Conservation (phyloP, 2,329 filamentous ascomycete species). For the Ceratocystis alfenasii region DNA sequence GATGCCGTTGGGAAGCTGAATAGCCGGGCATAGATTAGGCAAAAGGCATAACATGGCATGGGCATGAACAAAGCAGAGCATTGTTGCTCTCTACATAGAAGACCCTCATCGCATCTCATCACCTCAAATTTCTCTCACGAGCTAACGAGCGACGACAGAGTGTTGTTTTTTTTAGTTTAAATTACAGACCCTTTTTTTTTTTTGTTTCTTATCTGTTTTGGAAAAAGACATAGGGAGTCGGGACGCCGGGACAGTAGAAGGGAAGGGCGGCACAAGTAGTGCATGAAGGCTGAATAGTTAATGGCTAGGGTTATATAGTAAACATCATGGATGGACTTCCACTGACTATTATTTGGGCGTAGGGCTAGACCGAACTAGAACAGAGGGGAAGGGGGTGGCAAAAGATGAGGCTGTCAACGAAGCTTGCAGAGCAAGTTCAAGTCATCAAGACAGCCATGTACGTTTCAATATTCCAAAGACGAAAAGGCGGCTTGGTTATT, state of each 20-base stretch:
- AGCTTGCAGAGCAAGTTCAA: too few relatives aligned
- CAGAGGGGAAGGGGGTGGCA: not conserved
- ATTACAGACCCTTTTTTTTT: not conserved
- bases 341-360: not conserved
- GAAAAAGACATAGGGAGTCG: too few relatives aligned
- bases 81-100: not conserved
- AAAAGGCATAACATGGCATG: not conserved
- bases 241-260: too few relatives aligned
- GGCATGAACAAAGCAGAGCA: not conserved
- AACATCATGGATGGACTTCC: too few relatives aligned
- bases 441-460: too few relatives aligned
- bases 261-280: too few relatives aligned
- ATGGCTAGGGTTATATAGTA: too few relatives aligned
- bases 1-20: too few relatives aligned
- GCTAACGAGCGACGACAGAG: not conserved
- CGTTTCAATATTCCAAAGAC: too few relatives aligned
- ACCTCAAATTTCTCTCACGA: not conserved
- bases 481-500: too few relatives aligned
- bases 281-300: too few relatives aligned
- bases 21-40: not conserved
- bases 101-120: too few relatives aligned
- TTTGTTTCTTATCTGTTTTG: not conserved
- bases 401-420: not conserved
- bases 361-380: not conserved
- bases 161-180: not conserved